A percentile compares a stretch with the other conserved stretches of the same genome.
Evolutionary conservation across 2,329 filamentous ascomycete genomes (phyloP).

Genomic region (Ophiostoma novo-ulmi): DNA sequence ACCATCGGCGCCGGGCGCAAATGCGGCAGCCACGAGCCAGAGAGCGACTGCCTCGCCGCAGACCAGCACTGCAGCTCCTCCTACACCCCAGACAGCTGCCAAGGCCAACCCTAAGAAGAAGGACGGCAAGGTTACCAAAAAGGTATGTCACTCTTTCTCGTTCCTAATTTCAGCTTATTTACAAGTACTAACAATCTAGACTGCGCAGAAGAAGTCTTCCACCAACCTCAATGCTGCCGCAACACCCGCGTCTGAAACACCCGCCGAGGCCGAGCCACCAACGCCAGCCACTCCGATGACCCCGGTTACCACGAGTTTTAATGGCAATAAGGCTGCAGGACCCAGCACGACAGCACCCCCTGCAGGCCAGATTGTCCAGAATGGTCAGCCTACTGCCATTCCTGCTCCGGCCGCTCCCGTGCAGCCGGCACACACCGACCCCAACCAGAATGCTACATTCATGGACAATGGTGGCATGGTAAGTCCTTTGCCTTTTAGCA

Average conservation of each 20-base stretch:
- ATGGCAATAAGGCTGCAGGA: conserved; percentile 34
- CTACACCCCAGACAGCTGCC: conserved; percentile 67
- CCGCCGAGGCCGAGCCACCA: conserved; percentile 53
- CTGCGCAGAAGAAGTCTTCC: conserved; percentile 59
- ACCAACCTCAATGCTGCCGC: conserved; percentile 48
- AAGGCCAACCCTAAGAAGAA: conserved; percentile 78
- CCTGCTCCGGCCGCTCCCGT: conserved; percentile 43
- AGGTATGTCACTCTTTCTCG: conserved; percentile 46
- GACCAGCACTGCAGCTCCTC: conserved; percentile 61
- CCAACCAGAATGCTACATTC: conserved; percentile 41
- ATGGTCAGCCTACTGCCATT: conserved; percentile 43
- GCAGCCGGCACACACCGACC: conserved; percentile 45
- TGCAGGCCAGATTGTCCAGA: conserved; percentile 35
- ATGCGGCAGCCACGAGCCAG: conserved; percentile 43
- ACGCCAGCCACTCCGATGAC: conserved; percentile 62
- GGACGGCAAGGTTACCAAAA: conserved; percentile 58
- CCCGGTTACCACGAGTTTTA: conserved; percentile 50
- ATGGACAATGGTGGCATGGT: conserved; percentile 46
- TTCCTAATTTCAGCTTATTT: too few relatives aligned
- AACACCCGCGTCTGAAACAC: conserved; percentile 53
- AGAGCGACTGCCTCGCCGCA: conserved; percentile 59
- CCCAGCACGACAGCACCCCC: conserved; percentile 36
- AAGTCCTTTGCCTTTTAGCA: conserved; percentile 30
- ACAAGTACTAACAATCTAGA: conserved; percentile 34
- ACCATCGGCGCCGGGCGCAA: conserved; percentile 52